A percentile compares a stretch with the other conserved stretches of the same genome.
These are phyloP conservation scores for Neurospora sp. DNA, from an alignment of 495 filamentous ascomycete species.

Conservation along the genomic window DNA sequence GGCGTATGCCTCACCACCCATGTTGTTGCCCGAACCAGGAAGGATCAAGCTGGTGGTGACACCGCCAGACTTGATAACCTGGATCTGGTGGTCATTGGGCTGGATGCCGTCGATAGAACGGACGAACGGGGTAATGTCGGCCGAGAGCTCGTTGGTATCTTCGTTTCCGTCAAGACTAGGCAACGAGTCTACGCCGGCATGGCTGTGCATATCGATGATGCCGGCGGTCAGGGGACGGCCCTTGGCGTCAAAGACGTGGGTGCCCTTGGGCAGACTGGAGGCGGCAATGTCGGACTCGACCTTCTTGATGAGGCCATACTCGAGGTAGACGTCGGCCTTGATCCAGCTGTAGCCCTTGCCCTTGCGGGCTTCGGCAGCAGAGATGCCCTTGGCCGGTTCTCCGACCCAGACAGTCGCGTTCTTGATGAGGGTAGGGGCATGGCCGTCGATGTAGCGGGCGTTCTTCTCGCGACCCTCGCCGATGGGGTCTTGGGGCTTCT, in stretches of 20 bases:
- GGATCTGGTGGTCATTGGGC: conserved; percentile 40
- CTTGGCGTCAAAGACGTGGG: conserved; percentile 38
- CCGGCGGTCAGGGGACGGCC: conserved; percentile 52
- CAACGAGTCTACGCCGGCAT: conserved; percentile 38
- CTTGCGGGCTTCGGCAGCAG: conserved; percentile 32
- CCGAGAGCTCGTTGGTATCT: conserved; percentile 43
- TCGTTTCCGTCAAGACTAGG: conserved; percentile 31
- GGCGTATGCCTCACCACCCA: conserved; percentile 54
- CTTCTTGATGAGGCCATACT: conserved; percentile 38
- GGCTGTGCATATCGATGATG: conserved; percentile 60
- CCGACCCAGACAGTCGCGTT: conserved; percentile 47
- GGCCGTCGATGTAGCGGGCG: conserved; percentile 35
- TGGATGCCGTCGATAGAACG: conserved; percentile 46
- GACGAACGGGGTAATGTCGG: conserved; percentile 46
- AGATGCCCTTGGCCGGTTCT: conserved; percentile 32
- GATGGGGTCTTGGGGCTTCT: conserved; percentile 32
- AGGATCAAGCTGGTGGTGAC: conserved; percentile 57
- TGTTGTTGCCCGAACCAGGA: conserved; percentile 55
- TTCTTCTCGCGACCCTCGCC: conserved; percentile 37
- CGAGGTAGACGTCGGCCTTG: conserved; percentile 35
- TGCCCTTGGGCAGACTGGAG: conserved; percentile 21
- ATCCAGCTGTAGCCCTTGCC: conserved; percentile 37
- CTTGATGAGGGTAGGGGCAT: conserved; percentile 37
- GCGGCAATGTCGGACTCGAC: conserved; percentile 27
- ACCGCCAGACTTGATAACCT: conserved; percentile 57